Evolutionary conservation across 176 grass and related monocot species (phyloP).

Genomic region (Rhynchospora breviuscula): DNA sequence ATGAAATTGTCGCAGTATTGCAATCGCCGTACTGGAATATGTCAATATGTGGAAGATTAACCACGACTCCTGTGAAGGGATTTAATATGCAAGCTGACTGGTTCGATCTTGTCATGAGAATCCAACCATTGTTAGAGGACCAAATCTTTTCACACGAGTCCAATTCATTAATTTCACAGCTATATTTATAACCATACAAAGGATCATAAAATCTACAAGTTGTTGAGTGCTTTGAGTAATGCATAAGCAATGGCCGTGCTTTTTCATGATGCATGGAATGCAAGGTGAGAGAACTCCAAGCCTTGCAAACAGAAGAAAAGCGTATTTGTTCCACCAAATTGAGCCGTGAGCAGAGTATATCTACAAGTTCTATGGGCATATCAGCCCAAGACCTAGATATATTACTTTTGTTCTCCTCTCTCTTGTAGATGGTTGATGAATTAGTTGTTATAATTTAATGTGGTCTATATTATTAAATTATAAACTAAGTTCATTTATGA

Average conservation of each 20-base stretch:
- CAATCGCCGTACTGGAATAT: background rate
- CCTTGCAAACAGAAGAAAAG: constrained; percentile 20
- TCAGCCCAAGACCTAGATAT: background rate
- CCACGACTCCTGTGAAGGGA: constrained; percentile 3
- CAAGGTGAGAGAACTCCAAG: constrained; percentile 3
- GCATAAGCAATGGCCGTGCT: constrained; percentile 22
- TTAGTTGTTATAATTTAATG: too few species aligned
- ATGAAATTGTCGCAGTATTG: background rate
- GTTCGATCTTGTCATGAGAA: background rate
- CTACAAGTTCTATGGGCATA: constrained; percentile 3
- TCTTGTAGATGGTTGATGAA: background rate
- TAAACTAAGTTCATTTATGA: too few species aligned
- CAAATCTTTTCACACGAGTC: background rate
- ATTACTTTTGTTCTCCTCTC: background rate
- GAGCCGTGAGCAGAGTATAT: background rate
- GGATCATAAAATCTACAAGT: constrained; percentile 20
- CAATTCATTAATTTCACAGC: background rate
- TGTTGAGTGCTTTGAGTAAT: constrained; percentile 3
- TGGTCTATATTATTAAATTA: too few species aligned
- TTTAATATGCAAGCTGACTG: background rate
- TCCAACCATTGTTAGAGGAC: constrained; percentile 23
- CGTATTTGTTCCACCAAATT: background rate
- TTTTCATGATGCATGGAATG: background rate
- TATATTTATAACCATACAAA: constrained; percentile 1
- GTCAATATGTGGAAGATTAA: background rate